Conservation (phyloP, 129 eudicot species). For the Artemisia tridentata region DNA sequence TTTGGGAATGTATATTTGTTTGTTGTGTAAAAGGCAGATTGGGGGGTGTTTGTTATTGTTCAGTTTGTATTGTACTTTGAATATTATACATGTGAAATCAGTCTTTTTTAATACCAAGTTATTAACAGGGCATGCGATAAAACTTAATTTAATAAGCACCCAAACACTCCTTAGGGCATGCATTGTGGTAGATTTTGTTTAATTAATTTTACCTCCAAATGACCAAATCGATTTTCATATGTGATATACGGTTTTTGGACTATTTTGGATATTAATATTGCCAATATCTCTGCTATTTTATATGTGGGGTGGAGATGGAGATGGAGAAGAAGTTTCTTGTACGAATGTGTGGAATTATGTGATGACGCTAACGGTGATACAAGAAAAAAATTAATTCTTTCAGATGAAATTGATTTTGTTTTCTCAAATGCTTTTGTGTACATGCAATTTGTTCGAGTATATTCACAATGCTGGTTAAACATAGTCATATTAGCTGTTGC, state of each 20-base stretch:
- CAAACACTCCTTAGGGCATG: too few relatives aligned
- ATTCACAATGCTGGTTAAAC: neutral
- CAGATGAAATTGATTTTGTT: neutral
- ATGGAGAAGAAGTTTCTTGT: neutral
- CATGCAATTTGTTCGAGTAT: neutral
- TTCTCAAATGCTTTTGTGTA: neutral
- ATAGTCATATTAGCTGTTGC: neutral
- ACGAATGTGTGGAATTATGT: neutral
- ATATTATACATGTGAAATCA: too few relatives aligned
- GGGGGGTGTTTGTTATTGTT: too few relatives aligned
- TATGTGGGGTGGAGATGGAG: neutral
- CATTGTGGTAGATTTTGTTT: neutral
- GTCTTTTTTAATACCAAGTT: too few relatives aligned
- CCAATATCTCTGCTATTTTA: neutral
- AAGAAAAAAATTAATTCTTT: neutral
- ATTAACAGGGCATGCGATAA: too few relatives aligned
- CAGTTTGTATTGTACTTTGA: too few relatives aligned
- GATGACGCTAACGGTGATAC: neutral
- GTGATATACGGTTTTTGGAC: too few relatives aligned
- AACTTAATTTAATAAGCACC: too few relatives aligned
- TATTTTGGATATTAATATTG: neutral
- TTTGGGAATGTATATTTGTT: too few relatives aligned
- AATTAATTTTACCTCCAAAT: neutral
- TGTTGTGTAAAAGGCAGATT: too few relatives aligned
- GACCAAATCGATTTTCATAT: neutral